A percentile compares a stretch with the other conserved stretches of the same genome.
phyloP scores from a whole-genome alignment of 768 basidiomycete genomes.

The Boletus rufocinnamomeus region DNA sequence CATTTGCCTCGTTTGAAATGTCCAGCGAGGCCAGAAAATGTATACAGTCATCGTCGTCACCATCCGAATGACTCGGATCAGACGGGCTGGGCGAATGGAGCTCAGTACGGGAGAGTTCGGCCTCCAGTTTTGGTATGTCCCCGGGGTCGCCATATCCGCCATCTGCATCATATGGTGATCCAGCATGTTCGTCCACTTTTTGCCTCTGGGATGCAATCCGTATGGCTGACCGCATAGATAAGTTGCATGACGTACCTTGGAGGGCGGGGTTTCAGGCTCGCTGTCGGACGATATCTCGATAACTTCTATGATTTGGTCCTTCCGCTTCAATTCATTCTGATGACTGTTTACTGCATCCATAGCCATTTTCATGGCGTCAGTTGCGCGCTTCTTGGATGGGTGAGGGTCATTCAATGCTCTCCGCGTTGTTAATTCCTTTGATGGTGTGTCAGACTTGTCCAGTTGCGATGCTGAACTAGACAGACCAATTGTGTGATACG shows the following conservation, averaged over 20 bases:
- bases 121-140: conserved; percentile 6
- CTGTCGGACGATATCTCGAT: conserved; percentile 36
- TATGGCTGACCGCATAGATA: not conserved
- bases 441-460: conserved; percentile 9
- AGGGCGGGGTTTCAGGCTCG: conserved; percentile 23
- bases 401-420: conserved; percentile 9
- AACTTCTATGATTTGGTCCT: conserved; percentile 14
- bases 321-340: conserved; percentile 25
- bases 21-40: conserved; percentile 30
- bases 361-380: conserved; percentile 21
- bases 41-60: conserved; percentile 27
- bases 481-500: conserved; percentile 26
- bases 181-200: conserved; percentile 9
- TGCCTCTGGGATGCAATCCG: conserved; percentile 21
- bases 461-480: not conserved
- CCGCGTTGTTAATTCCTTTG: conserved; percentile 30
- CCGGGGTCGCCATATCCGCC: not conserved
- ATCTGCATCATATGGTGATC: not conserved
- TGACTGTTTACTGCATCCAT: conserved; percentile 9
- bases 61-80: not conserved
- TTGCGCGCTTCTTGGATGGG: conserved; percentile 26
- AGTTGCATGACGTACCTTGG: conserved; percentile 21
- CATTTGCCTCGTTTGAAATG: conserved; percentile 34
- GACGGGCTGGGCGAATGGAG: conserved; percentile 4
- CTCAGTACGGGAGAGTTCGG: conserved; percentile 2